A percentile compares a stretch with the other conserved stretches of the same genome.
Conservation (phyloP, 1,284 basidiomycete species). For the Trichosporon asahii region DNA sequence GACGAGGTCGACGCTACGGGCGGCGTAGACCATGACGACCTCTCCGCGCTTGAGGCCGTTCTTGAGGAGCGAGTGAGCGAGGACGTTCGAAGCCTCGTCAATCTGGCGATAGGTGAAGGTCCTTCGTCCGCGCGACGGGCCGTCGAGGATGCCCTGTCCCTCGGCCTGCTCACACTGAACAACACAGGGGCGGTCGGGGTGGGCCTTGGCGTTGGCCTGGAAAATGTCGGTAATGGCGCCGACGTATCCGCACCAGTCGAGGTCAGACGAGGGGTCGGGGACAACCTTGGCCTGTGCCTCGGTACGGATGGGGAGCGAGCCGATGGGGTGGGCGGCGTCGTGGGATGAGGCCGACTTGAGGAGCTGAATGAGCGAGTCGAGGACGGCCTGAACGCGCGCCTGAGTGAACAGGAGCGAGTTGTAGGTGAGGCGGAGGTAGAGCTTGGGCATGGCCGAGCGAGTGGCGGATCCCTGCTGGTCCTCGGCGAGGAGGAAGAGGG, state of each 20-base stretch:
- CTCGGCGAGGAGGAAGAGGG: constrained; percentile 63
- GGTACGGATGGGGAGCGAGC: constrained; percentile 77
- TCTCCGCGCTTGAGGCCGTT: constrained; percentile 87
- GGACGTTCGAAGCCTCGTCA: constrained; percentile 78
- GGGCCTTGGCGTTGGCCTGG: constrained; percentile 69
- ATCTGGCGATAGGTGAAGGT: constrained; percentile 79
- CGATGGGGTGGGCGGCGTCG: constrained; percentile 60
- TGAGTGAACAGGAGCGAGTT: constrained; percentile 92
- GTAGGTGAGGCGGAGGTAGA: constrained; percentile 82
- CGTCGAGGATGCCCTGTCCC: constrained; percentile 46
- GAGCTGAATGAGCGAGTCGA: constrained; percentile 81
- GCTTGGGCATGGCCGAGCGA: constrained; percentile 60
- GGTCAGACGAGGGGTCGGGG: constrained; percentile 80
- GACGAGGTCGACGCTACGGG: constrained; percentile 92
- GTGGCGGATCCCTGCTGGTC: constrained; percentile 66
- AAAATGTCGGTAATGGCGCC: constrained; percentile 95
- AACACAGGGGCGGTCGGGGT: constrained; percentile 77
- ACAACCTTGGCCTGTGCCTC: constrained; percentile 66
- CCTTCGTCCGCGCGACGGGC: constrained; percentile 51
- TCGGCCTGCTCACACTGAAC: constrained; percentile 65
- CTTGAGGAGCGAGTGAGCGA: constrained; percentile 85
- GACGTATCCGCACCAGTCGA: constrained; percentile 96
- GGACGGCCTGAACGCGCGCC: constrained; percentile 68
- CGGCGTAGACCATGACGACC: constrained; percentile 98
- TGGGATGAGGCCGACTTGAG: constrained; percentile 66